Conservation (phyloP, 2,329 filamentous ascomycete species). For the Exophiala lecanii-corni region DNA sequence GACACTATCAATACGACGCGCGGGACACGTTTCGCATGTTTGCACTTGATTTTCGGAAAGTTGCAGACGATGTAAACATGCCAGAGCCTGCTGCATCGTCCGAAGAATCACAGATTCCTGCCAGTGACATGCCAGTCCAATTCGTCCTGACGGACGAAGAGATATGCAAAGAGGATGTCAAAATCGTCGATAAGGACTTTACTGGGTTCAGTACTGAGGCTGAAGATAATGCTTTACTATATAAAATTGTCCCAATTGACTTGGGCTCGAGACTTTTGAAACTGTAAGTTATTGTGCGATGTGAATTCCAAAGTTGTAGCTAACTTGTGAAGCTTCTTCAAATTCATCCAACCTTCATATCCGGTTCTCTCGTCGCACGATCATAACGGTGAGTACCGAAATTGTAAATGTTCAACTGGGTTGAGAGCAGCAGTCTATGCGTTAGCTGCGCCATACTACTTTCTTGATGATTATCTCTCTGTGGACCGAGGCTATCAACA, state of each 20-base stretch:
- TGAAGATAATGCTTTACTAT: conserved; percentile 8
- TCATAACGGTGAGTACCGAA: conserved; percentile 8
- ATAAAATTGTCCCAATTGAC: conserved; percentile 8
- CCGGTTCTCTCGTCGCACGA: conserved; percentile 9
- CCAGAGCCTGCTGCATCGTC: conserved; percentile 1
- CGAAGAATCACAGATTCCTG: conserved; percentile 5
- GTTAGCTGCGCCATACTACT: conserved; percentile 10
- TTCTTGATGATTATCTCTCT: conserved; percentile 12
- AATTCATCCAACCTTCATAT: conserved; percentile 13
- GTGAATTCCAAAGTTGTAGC: background rate
- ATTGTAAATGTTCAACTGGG: conserved; percentile 6
- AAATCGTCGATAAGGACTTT: conserved; percentile 12
- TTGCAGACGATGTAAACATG: conserved; percentile 8
- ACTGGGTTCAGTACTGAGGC: conserved; percentile 9
- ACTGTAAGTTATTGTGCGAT: conserved; percentile 6
- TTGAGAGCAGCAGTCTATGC: conserved; percentile 11
- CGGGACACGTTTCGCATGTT: conserved; percentile 14
- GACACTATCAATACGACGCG: conserved; percentile 12
- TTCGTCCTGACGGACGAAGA: conserved; percentile 11
- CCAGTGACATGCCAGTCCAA: conserved; percentile 10
- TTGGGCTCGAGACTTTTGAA: conserved; percentile 11
- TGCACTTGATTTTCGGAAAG: conserved; percentile 12
- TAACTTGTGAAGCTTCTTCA: conserved; percentile 9
- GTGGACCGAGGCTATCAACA: conserved; percentile 10
- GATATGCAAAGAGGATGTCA: conserved; percentile 12